Conservation (phyloP, 768 basidiomycete species). For the Basidioascus undulatus region DNA sequence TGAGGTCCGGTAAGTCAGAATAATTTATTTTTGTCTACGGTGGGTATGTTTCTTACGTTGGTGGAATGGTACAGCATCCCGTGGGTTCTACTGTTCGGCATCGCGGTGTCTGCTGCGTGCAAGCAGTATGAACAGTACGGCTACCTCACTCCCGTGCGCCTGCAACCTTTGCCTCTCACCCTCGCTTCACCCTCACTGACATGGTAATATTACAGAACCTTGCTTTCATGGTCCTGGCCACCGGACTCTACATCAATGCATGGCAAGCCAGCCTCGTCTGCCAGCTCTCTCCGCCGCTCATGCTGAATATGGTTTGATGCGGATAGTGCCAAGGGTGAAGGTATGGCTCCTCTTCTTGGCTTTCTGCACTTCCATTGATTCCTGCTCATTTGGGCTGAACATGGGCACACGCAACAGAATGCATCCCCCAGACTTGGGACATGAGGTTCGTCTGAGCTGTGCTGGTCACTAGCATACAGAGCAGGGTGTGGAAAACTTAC, state of each 20-base stretch:
- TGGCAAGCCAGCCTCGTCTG: slow-evolving; percentile 23
- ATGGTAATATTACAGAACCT: slow-evolving; percentile 39
- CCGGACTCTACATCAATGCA: slow-evolving; percentile 88
- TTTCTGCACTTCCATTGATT: background rate
- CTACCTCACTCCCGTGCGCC: slow-evolving; percentile 67
- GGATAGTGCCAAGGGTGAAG: slow-evolving; percentile 62
- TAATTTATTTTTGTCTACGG: no score
- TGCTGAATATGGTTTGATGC: background rate
- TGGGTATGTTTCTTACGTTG: no score
- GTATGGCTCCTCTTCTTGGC: no score
- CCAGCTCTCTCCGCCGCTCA: slow-evolving; percentile 1
- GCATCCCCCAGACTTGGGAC: slow-evolving; percentile 93
- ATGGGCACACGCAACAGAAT: slow-evolving; percentile 31
- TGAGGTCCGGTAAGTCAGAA: no score
- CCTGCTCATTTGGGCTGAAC: background rate
- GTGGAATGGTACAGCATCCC: no score
- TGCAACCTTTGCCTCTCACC: background rate
- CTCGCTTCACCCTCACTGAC: background rate
- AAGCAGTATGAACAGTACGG: slow-evolving; percentile 88
- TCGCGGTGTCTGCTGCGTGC: slow-evolving; percentile 72
- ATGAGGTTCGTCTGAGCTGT: no score
- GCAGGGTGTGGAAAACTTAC: no score
- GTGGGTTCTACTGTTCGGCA: slow-evolving; percentile 86
- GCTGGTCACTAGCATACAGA: no score
- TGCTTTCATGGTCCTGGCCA: slow-evolving; percentile 87